Base-by-base conservation (phyloP, 2,329 filamentous ascomycete genomes). In the Cercospora zeina region DNA sequence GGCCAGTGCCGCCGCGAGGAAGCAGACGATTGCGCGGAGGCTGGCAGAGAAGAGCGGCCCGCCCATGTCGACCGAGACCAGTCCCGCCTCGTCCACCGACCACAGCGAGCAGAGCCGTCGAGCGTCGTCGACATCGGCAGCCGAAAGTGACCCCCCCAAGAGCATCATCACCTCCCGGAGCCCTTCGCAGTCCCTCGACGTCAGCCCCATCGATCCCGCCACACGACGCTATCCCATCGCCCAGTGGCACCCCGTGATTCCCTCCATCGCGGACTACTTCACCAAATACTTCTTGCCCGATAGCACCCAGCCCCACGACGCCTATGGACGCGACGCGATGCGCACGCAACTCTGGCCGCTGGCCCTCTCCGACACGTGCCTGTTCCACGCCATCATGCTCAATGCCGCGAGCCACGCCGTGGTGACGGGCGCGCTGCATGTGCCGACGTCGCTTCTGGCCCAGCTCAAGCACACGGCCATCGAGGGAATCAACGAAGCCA, bases 361-460 rank as follows among this genome's bases (percentile, higher is more conserved):
- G 33, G 64, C 64, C 4, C 51, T 67, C 16, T 55, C 57, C 10
- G 57, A 68, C 16, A 54, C 57, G 24, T 62, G 64, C 11, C 55
- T 69, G 11, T 68, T 69, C 47, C 60, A 65, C 49, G 61, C 65
- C 8, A 64, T 65, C 4, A 47, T 69, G 31, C 62, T 69, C 13
- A 54, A 64, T 45, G 56, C 65, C 34, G 63, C 65, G 13, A 68
- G 64, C 34, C 67, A 69, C 62, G 62, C 65, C 5, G 57, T 60
- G 13, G 57, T 65, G 11, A 63, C 67, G 7, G 39, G 63, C 14
- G 59, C 63, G 19, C 50, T 59, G 54, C 37, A 59, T 6, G 50
- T 68, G 33, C 55, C 65, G 14, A 24, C 51, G 27, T 34, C 56
- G 24, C 60, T 67, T 16, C 54, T 68, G 50, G 54, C 57, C 24